A percentile compares a stretch with the other conserved stretches of the same genome.
Evolutionary conservation across 768 basidiomycete species (phyloP).

Genomic region (Boletus rubescentipes): DNA sequence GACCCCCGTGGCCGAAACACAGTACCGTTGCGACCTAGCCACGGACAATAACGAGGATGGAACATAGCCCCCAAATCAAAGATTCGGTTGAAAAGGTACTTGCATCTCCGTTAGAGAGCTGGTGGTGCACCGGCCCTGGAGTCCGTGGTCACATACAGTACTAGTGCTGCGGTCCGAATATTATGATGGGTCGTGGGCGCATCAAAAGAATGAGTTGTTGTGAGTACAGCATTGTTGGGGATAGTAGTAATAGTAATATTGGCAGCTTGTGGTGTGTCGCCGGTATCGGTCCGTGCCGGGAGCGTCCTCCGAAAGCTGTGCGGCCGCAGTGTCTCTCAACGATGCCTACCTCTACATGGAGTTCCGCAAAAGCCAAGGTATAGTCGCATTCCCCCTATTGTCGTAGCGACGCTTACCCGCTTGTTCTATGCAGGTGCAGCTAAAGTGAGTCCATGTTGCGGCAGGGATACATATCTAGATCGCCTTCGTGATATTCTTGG

Average conservation of each 20-base stretch:
- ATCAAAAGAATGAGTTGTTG: neutral
- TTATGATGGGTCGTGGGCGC: neutral
- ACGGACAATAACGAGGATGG: neutral
- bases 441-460: conserved; percentile 36
- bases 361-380: conserved; percentile 61
- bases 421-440: conserved; percentile 40
- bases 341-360: conserved; percentile 48
- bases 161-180: neutral
- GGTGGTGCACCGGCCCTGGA: neutral
- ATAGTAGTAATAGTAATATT: neutral
- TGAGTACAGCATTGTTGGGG: neutral
- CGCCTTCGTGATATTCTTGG: conserved; percentile 1
- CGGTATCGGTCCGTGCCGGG: conserved; percentile 16
- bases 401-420: conserved; percentile 3
- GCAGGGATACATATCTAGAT: neutral
- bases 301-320: neutral
- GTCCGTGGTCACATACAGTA: neutral
- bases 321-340: neutral
- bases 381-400: neutral
- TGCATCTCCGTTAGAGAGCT: neutral
- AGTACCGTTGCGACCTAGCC: neutral
- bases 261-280: neutral
- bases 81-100: neutral
- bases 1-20: neutral
- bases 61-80: neutral